Percentiles rank a stretch among this genome's conserved stretches.
These are phyloP conservation scores for Paracoccidioides brasiliensis DNA, from an alignment of 2,329 filamentous ascomycete genomes.

Conservation along the genomic window DNA sequence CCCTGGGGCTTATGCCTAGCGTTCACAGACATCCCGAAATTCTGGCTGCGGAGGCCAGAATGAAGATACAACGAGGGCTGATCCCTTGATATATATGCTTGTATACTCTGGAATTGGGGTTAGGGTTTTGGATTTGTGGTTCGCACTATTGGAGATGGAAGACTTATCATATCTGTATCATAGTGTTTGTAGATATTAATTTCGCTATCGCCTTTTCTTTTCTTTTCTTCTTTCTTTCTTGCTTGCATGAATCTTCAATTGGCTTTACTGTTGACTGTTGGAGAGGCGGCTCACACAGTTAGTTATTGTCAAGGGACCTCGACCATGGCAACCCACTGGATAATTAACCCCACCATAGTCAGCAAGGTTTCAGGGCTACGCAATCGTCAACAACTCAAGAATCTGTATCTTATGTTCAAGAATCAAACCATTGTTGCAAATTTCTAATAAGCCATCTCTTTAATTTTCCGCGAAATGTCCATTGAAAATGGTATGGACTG, in stretches of 20 bases:
- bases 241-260: not conserved
- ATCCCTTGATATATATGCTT: not conserved
- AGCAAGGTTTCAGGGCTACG: not conserved
- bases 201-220: not conserved
- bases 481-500: constrained; percentile 29
- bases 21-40: constrained; percentile 82
- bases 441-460: not conserved
- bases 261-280: not conserved
- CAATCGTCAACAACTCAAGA: not conserved
- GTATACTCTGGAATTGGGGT: not conserved
- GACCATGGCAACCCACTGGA: not conserved
- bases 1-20: constrained; percentile 82
- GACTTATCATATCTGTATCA: not conserved
- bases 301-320: not conserved
- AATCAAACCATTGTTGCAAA: not conserved
- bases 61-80: constrained; percentile 1
- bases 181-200: constrained; percentile 2
- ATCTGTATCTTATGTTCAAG: not conserved
- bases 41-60: constrained; percentile 26
- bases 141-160: not conserved
- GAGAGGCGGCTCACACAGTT: not conserved
- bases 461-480: constrained; percentile 25
- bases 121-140: not conserved
- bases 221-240: not conserved
- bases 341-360: not conserved